A percentile compares a stretch with the other conserved stretches of the same genome.
phyloP scores from a whole-genome alignment of 73 alveolate genomes.

The Blepharisma stoltei region DNA sequence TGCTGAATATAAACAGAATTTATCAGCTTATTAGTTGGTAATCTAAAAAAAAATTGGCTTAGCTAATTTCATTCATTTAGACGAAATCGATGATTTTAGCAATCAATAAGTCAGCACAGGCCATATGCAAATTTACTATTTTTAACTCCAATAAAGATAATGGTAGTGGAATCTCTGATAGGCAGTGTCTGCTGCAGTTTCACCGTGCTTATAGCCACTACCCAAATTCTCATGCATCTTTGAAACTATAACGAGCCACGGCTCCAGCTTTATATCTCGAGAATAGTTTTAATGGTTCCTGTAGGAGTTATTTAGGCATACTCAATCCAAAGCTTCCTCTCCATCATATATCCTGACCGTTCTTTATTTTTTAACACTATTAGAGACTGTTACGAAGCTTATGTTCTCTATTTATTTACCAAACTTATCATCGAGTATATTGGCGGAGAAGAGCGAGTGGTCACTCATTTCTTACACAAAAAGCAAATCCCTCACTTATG shows the following conservation, averaged over 20 bases:
- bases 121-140: too few relatives aligned
- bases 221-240: conserved; percentile 47
- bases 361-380: conserved; percentile 39
- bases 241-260: conserved; percentile 52
- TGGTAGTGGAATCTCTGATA: too few relatives aligned
- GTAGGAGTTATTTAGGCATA: conserved; percentile 39
- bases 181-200: too few relatives aligned
- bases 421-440: conserved; percentile 48
- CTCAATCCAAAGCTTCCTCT: conserved; percentile 46
- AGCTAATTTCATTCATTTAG: too few relatives aligned
- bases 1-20: too few relatives aligned
- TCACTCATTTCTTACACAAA: conserved; percentile 51
- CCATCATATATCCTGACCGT: conserved; percentile 39
- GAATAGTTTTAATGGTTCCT: conserved; percentile 71
- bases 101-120: too few relatives aligned
- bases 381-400: conserved; percentile 71
- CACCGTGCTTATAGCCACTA: conserved; percentile 31
- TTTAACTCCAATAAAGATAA: too few relatives aligned
- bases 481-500: conserved; percentile 58
- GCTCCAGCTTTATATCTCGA: conserved; percentile 44
- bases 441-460: conserved; percentile 60
- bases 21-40: too few relatives aligned
- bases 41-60: too few relatives aligned
- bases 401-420: conserved; percentile 62
- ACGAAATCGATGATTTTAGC: too few relatives aligned